Percentiles rank a stretch among this genome's conserved stretches.
phyloP scores from a whole-genome alignment of 225 moss, liverwort and hornwort genomes.

The Asterella californica region DNA sequence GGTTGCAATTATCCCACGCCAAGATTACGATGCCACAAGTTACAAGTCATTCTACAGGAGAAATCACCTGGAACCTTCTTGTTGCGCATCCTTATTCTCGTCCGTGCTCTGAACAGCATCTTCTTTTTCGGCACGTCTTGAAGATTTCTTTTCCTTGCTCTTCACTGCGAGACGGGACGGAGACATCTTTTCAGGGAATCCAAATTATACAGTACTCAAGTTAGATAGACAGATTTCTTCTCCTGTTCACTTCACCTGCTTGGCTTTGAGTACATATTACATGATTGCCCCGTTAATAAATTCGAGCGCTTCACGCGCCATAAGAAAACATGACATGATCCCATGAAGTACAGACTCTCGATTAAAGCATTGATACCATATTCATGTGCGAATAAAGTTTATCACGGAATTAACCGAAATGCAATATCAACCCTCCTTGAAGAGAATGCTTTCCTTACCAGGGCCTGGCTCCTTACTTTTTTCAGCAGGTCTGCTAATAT shows the following conservation, averaged over 20 bases:
- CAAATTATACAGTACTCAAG: background rate
- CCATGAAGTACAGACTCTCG: too few relatives aligned
- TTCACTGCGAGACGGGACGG: background rate
- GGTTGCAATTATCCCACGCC: too few relatives aligned
- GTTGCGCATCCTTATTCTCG: background rate
- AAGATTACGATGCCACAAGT: too few relatives aligned
- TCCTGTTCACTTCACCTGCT: background rate
- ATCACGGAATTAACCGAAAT: too few relatives aligned
- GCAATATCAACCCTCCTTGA: too few relatives aligned
- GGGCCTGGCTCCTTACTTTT: background rate
- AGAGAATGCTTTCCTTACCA: slow-evolving; percentile 17
- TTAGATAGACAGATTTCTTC: background rate
- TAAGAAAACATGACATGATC: too few relatives aligned
- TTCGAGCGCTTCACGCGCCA: too few relatives aligned
- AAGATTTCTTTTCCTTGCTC: slow-evolving; percentile 8
- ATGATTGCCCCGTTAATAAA: too few relatives aligned
- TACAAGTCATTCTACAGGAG: background rate
- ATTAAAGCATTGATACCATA: too few relatives aligned
- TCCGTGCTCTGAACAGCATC: background rate
- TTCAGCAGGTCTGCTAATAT: background rate
- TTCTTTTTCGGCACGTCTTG: slow-evolving; percentile 10
- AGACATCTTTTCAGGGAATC: background rate
- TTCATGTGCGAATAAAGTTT: too few relatives aligned
- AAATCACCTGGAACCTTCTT: slow-evolving; percentile 26
- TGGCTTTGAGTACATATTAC: too few relatives aligned